These are phyloP conservation scores for Aureobasidium vineae DNA, from an alignment of 2,329 filamentous ascomycete genomes.

Conservation along the genomic window DNA sequence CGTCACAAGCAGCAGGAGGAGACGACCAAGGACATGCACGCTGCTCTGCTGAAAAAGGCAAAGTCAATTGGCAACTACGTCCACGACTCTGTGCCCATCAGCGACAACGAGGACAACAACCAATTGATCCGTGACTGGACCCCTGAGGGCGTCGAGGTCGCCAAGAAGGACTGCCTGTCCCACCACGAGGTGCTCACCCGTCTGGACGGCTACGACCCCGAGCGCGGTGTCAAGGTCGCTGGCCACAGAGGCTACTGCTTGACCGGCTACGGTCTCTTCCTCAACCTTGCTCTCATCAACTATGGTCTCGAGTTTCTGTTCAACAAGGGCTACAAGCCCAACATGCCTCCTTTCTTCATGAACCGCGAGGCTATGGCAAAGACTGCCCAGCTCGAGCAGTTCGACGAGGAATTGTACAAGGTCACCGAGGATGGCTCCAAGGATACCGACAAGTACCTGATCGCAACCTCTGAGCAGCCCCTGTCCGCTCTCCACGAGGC, in stretches of 20 bases:
- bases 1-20: slow-evolving; percentile 79
- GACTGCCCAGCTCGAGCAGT: slow-evolving; percentile 94
- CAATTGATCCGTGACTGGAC: slow-evolving; percentile 72
- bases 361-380: slow-evolving; percentile 94
- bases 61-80: slow-evolving; percentile 88
- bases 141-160: slow-evolving; percentile 65
- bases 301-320: slow-evolving; percentile 90
- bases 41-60: slow-evolving; percentile 70
- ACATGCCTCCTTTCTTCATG: slow-evolving; percentile 90
- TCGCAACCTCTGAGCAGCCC: slow-evolving; percentile 90
- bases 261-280: slow-evolving; percentile 81
- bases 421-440: slow-evolving; percentile 75
- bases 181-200: slow-evolving; percentile 92
- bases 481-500: slow-evolving; percentile 83
- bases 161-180: slow-evolving; percentile 76
- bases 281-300: slow-evolving; percentile 92
- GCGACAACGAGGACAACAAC: slow-evolving; percentile 84
- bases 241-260: slow-evolving; percentile 94
- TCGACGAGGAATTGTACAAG: slow-evolving; percentile 98
- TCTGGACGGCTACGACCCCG: slow-evolving; percentile 87
- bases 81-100: slow-evolving; percentile 80
- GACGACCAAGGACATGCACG: slow-evolving; percentile 71
- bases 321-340: slow-evolving; percentile 59
- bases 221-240: slow-evolving; percentile 89
- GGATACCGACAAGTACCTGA: slow-evolving; percentile 79